These are phyloP conservation scores for Harringtonia aguacate DNA, from an alignment of 2,329 filamentous ascomycete species.

Conservation along the genomic window DNA sequence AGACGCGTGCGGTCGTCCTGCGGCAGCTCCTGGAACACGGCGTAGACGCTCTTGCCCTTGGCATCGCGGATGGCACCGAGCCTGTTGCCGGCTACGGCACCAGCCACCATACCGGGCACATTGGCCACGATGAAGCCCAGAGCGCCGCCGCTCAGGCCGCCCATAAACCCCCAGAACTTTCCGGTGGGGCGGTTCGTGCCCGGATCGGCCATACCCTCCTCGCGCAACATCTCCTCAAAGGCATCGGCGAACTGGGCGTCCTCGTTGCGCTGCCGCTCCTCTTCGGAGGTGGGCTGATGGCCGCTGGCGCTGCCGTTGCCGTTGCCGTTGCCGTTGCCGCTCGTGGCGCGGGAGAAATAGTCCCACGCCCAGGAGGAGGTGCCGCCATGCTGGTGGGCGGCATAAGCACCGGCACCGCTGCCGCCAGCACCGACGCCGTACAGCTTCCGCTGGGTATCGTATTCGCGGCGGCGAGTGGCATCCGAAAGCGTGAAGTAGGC, in stretches of 20 bases:
- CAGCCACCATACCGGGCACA: slow-evolving; percentile 77
- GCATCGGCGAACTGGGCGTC: slow-evolving; percentile 79
- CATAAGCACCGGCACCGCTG: slow-evolving; percentile 19
- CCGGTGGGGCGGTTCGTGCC: slow-evolving; percentile 48
- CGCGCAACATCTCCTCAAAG: slow-evolving; percentile 82
- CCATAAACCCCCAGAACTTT: slow-evolving; percentile 79
- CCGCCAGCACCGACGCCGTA: slow-evolving; percentile 31
- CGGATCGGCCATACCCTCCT: slow-evolving; percentile 73
- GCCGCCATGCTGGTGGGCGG: slow-evolving; percentile 34
- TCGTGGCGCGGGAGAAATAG: slow-evolving; percentile 33
- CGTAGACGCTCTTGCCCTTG: slow-evolving; percentile 89
- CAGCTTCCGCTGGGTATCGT: slow-evolving; percentile 62
- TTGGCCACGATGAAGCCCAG: slow-evolving; percentile 95
- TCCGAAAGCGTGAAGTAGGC: slow-evolving; percentile 60
- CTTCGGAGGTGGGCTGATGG: slow-evolving; percentile 13
- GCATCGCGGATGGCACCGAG: slow-evolving; percentile 84
- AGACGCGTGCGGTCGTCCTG: slow-evolving; percentile 71
- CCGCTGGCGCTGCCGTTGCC: slow-evolving; percentile 22
- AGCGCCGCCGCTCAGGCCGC: slow-evolving; percentile 76
- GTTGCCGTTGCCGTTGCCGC: slow-evolving; percentile 17
- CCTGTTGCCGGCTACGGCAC: slow-evolving; percentile 84
- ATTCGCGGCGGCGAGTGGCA: slow-evolving; percentile 63
- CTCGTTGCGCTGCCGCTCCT: slow-evolving; percentile 44
- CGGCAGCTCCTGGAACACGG: slow-evolving; percentile 81
- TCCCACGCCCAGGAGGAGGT: slow-evolving; percentile 62